phyloP scores from a whole-genome alignment of 148 eudicot genomes.

The Diospyros lotus region DNA sequence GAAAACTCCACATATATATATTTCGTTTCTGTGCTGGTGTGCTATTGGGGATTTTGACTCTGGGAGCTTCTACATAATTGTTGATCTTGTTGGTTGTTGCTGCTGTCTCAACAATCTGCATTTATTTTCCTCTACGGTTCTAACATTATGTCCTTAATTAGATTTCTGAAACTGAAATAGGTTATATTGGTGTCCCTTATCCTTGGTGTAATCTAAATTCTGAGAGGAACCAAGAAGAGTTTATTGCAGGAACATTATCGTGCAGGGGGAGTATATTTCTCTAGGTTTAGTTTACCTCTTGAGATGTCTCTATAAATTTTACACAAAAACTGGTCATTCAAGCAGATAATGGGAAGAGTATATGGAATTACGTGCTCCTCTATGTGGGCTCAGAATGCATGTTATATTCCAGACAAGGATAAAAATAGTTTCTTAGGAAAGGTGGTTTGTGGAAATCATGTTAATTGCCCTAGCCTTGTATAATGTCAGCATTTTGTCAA shows the following conservation, averaged over 20 bases:
- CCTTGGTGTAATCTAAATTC: background rate
- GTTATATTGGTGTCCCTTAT: background rate
- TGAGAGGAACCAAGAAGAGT: background rate
- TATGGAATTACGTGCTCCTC: background rate
- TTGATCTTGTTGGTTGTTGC: no score
- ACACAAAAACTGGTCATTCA: no score
- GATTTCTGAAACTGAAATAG: background rate
- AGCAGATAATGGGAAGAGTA: no score
- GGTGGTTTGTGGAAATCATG: background rate
- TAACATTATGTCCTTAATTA: background rate
- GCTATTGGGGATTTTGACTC: no score
- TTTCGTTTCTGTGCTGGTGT: no score
- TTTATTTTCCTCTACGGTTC: no score
- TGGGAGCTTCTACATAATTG: no score
- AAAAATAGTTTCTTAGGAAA: background rate
- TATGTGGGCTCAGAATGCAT: background rate
- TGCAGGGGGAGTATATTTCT: background rate
- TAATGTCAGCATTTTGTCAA: background rate
- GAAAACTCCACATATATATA: no score
- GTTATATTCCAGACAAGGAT: background rate
- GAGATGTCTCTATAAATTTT: background rate
- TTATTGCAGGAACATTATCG: background rate
- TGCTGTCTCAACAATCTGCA: no score
- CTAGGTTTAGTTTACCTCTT: background rate
- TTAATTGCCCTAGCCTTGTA: background rate